These are phyloP conservation scores for Artemisia annua DNA, from an alignment of 129 eudicot species.

Conservation along the genomic window DNA sequence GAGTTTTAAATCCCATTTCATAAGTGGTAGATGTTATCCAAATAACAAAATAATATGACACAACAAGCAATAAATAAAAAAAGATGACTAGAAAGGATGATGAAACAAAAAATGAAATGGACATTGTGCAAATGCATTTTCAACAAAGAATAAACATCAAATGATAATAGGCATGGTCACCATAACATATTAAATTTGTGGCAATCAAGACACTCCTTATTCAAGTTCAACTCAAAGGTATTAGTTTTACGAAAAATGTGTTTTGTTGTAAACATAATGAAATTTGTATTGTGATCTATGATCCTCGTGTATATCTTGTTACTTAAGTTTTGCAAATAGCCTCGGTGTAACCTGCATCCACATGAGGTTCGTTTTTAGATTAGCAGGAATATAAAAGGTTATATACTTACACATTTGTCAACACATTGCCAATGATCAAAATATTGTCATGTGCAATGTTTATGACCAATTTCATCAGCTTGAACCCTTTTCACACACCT, in stretches of 20 bases:
- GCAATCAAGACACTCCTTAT: slow-evolving; percentile 46
- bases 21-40: too few species aligned
- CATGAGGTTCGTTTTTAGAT: background rate
- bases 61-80: too few species aligned
- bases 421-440: slow-evolving; percentile 89
- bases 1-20: too few species aligned
- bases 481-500: slow-evolving; percentile 72
- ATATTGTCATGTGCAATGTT: slow-evolving; percentile 65
- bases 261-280: slow-evolving; percentile 24
- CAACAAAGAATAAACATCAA: too few species aligned
- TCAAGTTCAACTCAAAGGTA: slow-evolving; percentile 32
- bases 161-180: background rate
- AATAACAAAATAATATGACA: too few species aligned
- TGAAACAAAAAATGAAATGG: too few species aligned
- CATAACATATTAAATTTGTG: slow-evolving; percentile 20
- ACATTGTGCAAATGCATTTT: background rate
- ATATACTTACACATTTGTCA: slow-evolving; percentile 72
- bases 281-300: slow-evolving; percentile 1
- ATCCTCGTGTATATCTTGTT: slow-evolving; percentile 22
- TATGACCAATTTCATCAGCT: slow-evolving; percentile 79
- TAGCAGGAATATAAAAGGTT: background rate
- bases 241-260: slow-evolving; percentile 31
- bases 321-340: slow-evolving; percentile 65
- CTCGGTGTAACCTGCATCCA: slow-evolving; percentile 45
- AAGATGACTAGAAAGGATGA: too few species aligned